Percentiles rank a stretch among this genome's conserved stretches.
These are phyloP conservation scores for Leccinum subrobustum DNA, from an alignment of 1,284 basidiomycete genomes.

Conservation along the genomic window DNA sequence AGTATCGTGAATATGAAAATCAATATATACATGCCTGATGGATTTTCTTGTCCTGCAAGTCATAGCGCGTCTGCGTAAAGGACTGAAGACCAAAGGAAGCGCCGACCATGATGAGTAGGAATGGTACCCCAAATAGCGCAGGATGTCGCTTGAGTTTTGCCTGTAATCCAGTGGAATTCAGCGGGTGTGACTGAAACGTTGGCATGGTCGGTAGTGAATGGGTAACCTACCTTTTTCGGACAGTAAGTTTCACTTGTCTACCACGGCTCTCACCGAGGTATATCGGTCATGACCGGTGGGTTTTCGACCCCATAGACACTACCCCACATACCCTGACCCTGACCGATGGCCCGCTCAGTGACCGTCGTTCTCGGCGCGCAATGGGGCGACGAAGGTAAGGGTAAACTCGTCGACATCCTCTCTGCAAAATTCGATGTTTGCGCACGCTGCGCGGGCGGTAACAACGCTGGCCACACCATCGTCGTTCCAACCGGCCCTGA, in stretches of 20 bases:
- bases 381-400: constrained; percentile 97
- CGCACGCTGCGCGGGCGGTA: constrained; percentile 95
- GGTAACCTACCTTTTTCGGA: constrained; percentile 17
- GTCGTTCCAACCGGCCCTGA: constrained; percentile 76
- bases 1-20: not conserved
- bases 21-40: constrained; percentile 51
- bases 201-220: constrained; percentile 43
- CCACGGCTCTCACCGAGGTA: constrained; percentile 11
- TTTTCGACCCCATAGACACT: not conserved
- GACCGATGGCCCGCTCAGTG: constrained; percentile 39
- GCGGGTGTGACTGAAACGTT: constrained; percentile 56
- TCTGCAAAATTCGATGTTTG: constrained; percentile 89
- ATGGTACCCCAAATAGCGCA: constrained; percentile 82
- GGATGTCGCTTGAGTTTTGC: constrained; percentile 56
- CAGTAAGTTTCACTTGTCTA: not conserved
- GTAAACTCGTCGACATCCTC: constrained; percentile 93
- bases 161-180: constrained; percentile 47
- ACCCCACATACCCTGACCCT: not conserved
- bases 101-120: constrained; percentile 81
- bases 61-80: constrained; percentile 91
- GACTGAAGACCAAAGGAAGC: constrained; percentile 84
- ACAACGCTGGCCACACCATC: constrained; percentile 99
- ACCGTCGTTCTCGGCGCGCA: constrained; percentile 85
- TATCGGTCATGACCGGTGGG: constrained; percentile 29
- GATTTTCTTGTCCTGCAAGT: constrained; percentile 81